phyloP scores from a whole-genome alignment of 140 eudicot genomes.

The Bidens hawaiensis region DNA sequence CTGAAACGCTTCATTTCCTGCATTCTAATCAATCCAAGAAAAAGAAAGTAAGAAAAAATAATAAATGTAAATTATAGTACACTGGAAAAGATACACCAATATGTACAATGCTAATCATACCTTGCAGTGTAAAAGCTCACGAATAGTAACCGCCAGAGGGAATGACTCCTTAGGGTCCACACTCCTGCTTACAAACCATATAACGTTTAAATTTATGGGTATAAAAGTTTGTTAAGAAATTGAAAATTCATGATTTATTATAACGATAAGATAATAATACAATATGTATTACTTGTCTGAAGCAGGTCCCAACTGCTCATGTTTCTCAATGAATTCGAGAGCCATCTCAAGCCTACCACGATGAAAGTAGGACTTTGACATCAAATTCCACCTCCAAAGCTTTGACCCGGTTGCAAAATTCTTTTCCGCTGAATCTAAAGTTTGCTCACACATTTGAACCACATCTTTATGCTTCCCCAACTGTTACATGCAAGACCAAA shows the following conservation, averaged over 20 bases:
- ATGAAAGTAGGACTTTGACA: conserved; percentile 64
- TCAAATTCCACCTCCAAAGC: conserved; percentile 75
- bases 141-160: conserved; percentile 56
- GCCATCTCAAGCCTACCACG: conserved; percentile 83
- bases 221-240: neutral
- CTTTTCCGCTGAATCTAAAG: conserved; percentile 66
- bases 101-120: conserved; percentile 34
- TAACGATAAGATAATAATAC: neutral
- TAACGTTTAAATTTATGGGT: conserved; percentile 9
- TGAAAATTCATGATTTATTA: conserved; percentile 3
- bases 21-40: conserved; percentile 36
- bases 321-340: conserved; percentile 59
- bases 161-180: conserved; percentile 35
- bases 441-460: conserved; percentile 75
- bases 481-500: conserved; percentile 38
- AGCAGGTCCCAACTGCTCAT: conserved; percentile 32
- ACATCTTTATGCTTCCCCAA: conserved; percentile 73
- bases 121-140: conserved; percentile 71
- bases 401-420: conserved; percentile 43
- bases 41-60: neutral
- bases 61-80: neutral
- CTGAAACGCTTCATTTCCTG: conserved; percentile 89
- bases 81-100: neutral
- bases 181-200: conserved; percentile 27
- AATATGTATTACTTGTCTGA: conserved; percentile 37